A percentile compares a stretch with the other conserved stretches of the same genome.
These are phyloP conservation scores for Globisporangium paroecandrum DNA, from an alignment of 352 stramenopile genomes.

Conservation along the genomic window DNA sequence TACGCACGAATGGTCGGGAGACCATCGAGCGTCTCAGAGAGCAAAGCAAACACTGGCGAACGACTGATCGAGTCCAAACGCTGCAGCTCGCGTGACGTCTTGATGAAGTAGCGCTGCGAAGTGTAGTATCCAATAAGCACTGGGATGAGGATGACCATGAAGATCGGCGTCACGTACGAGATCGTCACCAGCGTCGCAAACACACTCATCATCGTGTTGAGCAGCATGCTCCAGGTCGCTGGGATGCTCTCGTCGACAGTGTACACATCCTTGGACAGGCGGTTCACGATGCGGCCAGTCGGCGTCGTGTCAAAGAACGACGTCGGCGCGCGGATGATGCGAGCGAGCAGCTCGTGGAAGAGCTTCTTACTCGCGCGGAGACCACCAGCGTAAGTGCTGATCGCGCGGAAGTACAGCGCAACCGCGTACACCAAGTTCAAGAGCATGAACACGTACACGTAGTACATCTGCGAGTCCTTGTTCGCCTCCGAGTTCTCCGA, in stretches of 20 bases:
- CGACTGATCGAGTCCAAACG: conserved; percentile 92
- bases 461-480: conserved; percentile 61
- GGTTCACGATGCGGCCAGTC: conserved; percentile 73
- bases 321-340: conserved; percentile 84
- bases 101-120: conserved; percentile 92
- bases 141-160: conserved; percentile 75
- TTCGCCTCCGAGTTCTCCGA: conserved; percentile 45
- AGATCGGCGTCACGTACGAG: conserved; percentile 64
- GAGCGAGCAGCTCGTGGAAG: conserved; percentile 72
- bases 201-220: conserved; percentile 73
- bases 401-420: conserved; percentile 58
- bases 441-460: conserved; percentile 80
- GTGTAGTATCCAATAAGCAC: conserved; percentile 62
- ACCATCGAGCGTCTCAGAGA: conserved; percentile 94
- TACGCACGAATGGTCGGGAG: conserved; percentile 93
- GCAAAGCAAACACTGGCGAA: conserved; percentile 93
- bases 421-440: conserved; percentile 63
- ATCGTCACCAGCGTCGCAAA: conserved; percentile 61
- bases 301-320: conserved; percentile 86
- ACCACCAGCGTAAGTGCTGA: conserved; percentile 52
- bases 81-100: conserved; percentile 91
- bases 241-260: conserved; percentile 74
- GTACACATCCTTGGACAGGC: conserved; percentile 77
- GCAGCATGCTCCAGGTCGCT: conserved; percentile 58
- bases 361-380: conserved; percentile 57